Conservation (phyloP, 2,329 filamentous ascomycete species). For the Truncatella angustata region DNA sequence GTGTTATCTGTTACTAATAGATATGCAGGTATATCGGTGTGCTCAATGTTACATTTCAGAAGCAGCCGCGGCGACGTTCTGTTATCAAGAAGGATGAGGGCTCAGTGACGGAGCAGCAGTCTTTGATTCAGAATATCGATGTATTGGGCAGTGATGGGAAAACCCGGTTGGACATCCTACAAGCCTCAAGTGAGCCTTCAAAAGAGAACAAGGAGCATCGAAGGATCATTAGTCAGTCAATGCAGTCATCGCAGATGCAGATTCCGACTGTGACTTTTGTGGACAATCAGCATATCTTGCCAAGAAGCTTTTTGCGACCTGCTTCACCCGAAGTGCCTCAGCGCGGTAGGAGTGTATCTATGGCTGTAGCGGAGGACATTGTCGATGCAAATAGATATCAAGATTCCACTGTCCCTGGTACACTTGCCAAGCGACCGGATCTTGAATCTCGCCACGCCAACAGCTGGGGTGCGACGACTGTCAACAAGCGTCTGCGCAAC, state of each 20-base stretch:
- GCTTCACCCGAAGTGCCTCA: slow-evolving; percentile 32
- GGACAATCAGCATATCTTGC: slow-evolving; percentile 91
- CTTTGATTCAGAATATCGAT: slow-evolving; percentile 32
- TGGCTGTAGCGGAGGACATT: slow-evolving; percentile 23
- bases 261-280: slow-evolving; percentile 91
- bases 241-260: slow-evolving; percentile 61
- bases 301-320: slow-evolving; percentile 74
- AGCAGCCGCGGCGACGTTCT: slow-evolving; percentile 67
- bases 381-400: slow-evolving; percentile 17
- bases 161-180: slow-evolving; percentile 11
- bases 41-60: slow-evolving; percentile 92
- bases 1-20: slow-evolving; percentile 18
- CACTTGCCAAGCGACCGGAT: slow-evolving; percentile 31
- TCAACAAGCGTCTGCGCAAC: slow-evolving; percentile 84
- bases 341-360: slow-evolving; percentile 36
- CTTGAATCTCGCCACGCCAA: slow-evolving; percentile 58
- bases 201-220: slow-evolving; percentile 27
- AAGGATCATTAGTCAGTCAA: slow-evolving; percentile 69
- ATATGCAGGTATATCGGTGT: slow-evolving; percentile 84
- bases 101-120: slow-evolving; percentile 21
- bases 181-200: slow-evolving; percentile 15
- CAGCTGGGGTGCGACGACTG: slow-evolving; percentile 87
- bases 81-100: slow-evolving; percentile 49
- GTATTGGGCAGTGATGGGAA: slow-evolving; percentile 24
- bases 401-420: slow-evolving; percentile 11